These are phyloP conservation scores for Mycotypha africana DNA, from an alignment of 371 early-diverging fungal species.

Conservation along the genomic window DNA sequence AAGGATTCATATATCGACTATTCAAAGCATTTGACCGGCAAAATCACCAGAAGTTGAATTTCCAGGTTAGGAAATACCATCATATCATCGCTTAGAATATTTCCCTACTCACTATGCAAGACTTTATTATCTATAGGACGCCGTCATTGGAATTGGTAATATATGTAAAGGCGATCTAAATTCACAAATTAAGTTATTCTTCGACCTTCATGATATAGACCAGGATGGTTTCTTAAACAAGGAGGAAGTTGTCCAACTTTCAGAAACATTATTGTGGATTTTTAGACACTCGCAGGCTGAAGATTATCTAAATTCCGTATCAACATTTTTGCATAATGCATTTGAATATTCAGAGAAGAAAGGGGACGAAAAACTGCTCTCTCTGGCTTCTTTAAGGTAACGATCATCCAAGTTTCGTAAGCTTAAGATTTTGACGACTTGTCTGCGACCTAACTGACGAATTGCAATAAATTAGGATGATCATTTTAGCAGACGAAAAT, in stretches of 20 bases:
- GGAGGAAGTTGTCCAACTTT: slow-evolving; percentile 84
- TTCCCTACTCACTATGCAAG: too few species aligned
- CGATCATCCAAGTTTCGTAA: too few species aligned
- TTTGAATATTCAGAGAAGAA: slow-evolving; percentile 59
- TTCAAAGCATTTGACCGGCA: slow-evolving; percentile 57
- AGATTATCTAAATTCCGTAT: slow-evolving; percentile 60
- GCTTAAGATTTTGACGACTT: too few species aligned
- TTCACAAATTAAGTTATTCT: slow-evolving; percentile 77
- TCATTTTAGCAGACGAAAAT: slow-evolving; percentile 67
- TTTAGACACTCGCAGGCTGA: slow-evolving; percentile 62
- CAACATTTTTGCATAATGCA: slow-evolving; percentile 64
- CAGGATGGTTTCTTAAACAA: slow-evolving; percentile 66
- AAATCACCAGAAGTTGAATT: slow-evolving; percentile 53
- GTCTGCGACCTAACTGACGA: too few species aligned
- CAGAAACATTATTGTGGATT: slow-evolving; percentile 83
- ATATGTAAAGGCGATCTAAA: slow-evolving; percentile 79
- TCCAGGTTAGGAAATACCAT: slow-evolving; percentile 48
- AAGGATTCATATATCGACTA: slow-evolving; percentile 41
- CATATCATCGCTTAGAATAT: too few species aligned
- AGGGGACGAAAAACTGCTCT: slow-evolving; percentile 25
- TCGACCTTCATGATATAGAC: slow-evolving; percentile 78
- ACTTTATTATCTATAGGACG: slow-evolving; percentile 42
- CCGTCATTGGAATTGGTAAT: slow-evolving; percentile 72
- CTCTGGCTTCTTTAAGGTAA: slow-evolving; percentile 38
- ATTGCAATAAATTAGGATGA: slow-evolving; percentile 59